Percentiles rank a stretch among this genome's conserved stretches.
These are phyloP conservation scores for Xylaria nigripes DNA, from an alignment of 495 filamentous ascomycete species.

Conservation along the genomic window DNA sequence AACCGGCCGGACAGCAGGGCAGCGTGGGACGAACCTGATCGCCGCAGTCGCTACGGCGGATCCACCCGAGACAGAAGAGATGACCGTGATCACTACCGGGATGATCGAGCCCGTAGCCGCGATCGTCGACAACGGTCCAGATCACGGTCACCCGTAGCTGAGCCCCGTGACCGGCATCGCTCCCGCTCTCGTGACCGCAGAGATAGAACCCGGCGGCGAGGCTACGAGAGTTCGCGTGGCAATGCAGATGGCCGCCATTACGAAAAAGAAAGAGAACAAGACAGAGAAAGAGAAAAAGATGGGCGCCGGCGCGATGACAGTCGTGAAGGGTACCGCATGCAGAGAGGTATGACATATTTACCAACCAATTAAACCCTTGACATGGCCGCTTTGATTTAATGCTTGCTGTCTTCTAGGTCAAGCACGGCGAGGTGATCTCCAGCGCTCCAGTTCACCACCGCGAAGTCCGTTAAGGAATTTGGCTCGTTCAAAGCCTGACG, in stretches of 20 bases:
- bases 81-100: conserved; percentile 26
- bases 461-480: conserved; percentile 12
- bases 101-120: conserved; percentile 23
- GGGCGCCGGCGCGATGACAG: conserved; percentile 36
- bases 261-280: conserved; percentile 29
- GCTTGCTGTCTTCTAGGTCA: conserved; percentile 1
- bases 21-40: conserved; percentile 38
- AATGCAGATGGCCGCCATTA: conserved; percentile 18
- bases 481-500: conserved; percentile 12
- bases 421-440: conserved; percentile 12
- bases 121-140: conserved; percentile 30
- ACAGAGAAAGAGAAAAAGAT: conserved; percentile 30
- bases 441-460: conserved; percentile 13
- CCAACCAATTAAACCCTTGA: not conserved
- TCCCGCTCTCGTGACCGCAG: conserved; percentile 30
- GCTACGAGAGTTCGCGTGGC: conserved; percentile 15
- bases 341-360: conserved; percentile 4
- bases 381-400: conserved; percentile 6
- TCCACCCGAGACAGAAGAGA: conserved; percentile 27
- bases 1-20: conserved; percentile 37
- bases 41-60: conserved; percentile 18
- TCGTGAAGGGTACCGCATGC: conserved; percentile 28
- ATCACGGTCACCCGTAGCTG: conserved; percentile 30
- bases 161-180: conserved; percentile 28
- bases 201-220: conserved; percentile 18